These are phyloP conservation scores for Cladosporium oxysporum DNA, from an alignment of 2,329 filamentous ascomycete genomes.

Conservation along the genomic window DNA sequence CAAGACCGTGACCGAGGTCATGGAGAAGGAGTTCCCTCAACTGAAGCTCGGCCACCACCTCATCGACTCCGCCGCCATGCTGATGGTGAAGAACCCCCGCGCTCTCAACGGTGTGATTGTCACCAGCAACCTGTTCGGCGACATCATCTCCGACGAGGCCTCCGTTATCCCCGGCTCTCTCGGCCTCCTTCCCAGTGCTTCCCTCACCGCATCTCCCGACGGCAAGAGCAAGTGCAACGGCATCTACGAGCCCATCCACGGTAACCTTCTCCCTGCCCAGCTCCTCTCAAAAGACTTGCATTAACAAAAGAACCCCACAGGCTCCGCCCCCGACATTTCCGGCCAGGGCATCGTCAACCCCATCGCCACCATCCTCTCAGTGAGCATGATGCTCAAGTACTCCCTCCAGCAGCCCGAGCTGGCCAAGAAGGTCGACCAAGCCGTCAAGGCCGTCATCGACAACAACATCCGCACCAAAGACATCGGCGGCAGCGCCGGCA, in stretches of 20 bases:
- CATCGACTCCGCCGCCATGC: conserved; percentile 95
- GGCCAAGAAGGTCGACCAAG: conserved; percentile 76
- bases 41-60: conserved; percentile 83
- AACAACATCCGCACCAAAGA: conserved; percentile 77
- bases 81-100: conserved; percentile 92
- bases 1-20: conserved; percentile 80
- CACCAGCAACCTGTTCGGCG: conserved; percentile 91
- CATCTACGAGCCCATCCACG: conserved; percentile 95
- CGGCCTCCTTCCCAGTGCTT: conserved; percentile 84
- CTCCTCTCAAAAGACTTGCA: background rate
- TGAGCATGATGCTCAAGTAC: conserved; percentile 96
- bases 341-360: conserved; percentile 85
- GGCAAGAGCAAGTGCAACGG: conserved; percentile 83
- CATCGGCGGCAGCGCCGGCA: conserved; percentile 75
- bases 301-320: conserved; percentile 43
- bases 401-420: conserved; percentile 78
- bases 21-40: conserved; percentile 85
- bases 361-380: conserved; percentile 84
- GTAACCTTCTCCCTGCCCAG: background rate
- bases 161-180: conserved; percentile 91
- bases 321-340: conserved; percentile 89
- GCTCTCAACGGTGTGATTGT: conserved; percentile 87
- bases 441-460: conserved; percentile 79
- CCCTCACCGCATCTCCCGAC: conserved; percentile 81
- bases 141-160: conserved; percentile 95